Evolutionary conservation across 2,329 filamentous ascomycete genomes (phyloP).

Genomic region (Apiospora koreana): DNA sequence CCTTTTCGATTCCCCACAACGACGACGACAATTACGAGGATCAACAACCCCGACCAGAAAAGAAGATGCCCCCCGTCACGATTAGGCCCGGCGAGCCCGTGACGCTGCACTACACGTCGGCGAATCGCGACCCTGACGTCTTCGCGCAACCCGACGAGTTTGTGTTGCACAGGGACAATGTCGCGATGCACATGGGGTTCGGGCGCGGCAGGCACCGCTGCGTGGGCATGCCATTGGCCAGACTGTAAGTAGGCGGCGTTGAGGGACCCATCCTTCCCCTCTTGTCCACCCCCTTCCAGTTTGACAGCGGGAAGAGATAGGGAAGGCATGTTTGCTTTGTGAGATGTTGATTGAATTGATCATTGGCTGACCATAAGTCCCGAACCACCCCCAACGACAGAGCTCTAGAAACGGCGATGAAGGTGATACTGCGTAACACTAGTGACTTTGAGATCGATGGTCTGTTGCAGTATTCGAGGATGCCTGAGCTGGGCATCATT

Average conservation of each 20-base stretch:
- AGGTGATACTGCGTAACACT: conserved; percentile 18
- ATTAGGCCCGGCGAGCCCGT: conserved; percentile 20
- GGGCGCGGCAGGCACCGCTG: conserved; percentile 24
- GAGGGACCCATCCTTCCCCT: not conserved
- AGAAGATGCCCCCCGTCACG: not conserved
- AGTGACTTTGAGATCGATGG: conserved; percentile 21
- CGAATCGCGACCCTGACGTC: conserved; percentile 21
- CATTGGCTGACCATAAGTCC: not conserved
- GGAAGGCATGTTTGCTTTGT: not conserved
- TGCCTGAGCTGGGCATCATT: conserved; percentile 25
- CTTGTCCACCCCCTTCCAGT: not conserved
- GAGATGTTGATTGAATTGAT: too few relatives aligned
- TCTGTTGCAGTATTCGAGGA: conserved; percentile 21
- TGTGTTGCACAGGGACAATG: conserved; percentile 20
- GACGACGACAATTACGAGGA: too few relatives aligned
- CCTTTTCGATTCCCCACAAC: too few relatives aligned
- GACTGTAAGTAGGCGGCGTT: conserved; percentile 13
- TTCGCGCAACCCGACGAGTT: conserved; percentile 23
- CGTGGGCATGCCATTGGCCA: conserved; percentile 23
- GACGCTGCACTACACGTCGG: conserved; percentile 21
- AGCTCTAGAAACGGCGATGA: conserved; percentile 18
- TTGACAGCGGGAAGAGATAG: not conserved
- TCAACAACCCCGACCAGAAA: too few relatives aligned
- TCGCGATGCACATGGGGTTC: conserved; percentile 22
- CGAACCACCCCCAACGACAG: not conserved